Conservation (phyloP, 2,329 filamentous ascomycete species). For the Fusarium sp. region DNA sequence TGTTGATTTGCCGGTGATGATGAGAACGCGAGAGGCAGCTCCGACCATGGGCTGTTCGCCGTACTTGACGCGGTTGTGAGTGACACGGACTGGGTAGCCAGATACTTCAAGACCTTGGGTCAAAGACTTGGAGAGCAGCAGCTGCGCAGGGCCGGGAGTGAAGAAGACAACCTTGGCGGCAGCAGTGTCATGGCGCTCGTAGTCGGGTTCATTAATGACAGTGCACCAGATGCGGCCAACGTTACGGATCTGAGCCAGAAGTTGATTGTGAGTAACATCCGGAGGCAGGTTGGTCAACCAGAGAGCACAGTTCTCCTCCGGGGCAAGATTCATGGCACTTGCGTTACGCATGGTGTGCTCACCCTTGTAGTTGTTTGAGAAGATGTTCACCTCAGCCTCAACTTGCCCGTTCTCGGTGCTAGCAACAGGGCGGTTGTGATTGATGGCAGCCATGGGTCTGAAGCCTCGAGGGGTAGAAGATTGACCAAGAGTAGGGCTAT, state of each 20-base stretch:
- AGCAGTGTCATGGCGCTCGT: constrained; percentile 50
- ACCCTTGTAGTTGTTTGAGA: constrained; percentile 53
- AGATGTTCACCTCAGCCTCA: constrained; percentile 5
- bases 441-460: constrained; percentile 42
- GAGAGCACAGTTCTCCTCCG: constrained; percentile 60
- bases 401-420: neutral
- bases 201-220: constrained; percentile 63
- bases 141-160: constrained; percentile 53
- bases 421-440: neutral
- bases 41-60: constrained; percentile 46
- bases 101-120: constrained; percentile 52
- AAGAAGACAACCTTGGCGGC: constrained; percentile 65
- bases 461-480: constrained; percentile 26
- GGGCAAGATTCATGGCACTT: constrained; percentile 48
- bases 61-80: constrained; percentile 62
- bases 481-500: neutral
- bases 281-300: constrained; percentile 65
- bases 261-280: constrained; percentile 55
- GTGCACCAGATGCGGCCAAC: constrained; percentile 64
- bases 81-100: constrained; percentile 53
- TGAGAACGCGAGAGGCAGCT: constrained; percentile 60
- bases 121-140: constrained; percentile 42
- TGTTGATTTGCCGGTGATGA: constrained; percentile 58
- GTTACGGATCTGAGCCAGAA: constrained; percentile 58
- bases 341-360: constrained; percentile 53